Percentiles rank a stretch among this genome's conserved stretches.
phyloP scores from a whole-genome alignment of 163 green algal genomes.

The Trebouxiophyceae sp. region DNA sequence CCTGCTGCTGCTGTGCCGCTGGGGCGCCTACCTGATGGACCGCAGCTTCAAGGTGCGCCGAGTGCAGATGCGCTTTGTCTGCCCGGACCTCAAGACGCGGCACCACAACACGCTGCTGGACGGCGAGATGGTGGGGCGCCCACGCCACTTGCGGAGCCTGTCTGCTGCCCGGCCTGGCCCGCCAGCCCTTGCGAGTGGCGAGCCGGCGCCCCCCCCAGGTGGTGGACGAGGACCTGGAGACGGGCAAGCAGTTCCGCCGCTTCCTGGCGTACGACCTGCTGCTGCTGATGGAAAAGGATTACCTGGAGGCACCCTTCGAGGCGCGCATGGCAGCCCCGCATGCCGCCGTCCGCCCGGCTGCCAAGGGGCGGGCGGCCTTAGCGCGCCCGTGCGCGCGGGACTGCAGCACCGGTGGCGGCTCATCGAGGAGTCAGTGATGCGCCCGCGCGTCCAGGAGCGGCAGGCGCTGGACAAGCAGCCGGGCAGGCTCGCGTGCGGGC shows the following conservation, averaged over 20 bases:
- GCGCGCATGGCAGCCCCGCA: too few species aligned
- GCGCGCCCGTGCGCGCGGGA: too few species aligned
- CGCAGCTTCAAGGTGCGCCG: slow-evolving; percentile 70
- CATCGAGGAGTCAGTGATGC: slow-evolving; percentile 46
- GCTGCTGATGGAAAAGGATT: slow-evolving; percentile 34
- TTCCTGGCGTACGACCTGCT: slow-evolving; percentile 81
- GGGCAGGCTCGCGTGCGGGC: neutral
- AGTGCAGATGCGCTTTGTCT: slow-evolving; percentile 56
- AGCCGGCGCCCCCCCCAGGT: too few species aligned
- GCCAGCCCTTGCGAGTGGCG: too few species aligned
- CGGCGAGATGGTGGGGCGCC: slow-evolving; percentile 84
- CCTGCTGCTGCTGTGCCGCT: slow-evolving; percentile 72
- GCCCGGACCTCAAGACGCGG: neutral
- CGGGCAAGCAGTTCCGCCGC: slow-evolving; percentile 30
- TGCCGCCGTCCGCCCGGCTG: too few species aligned
- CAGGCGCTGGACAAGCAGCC: slow-evolving; percentile 24
- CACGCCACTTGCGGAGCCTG: neutral
- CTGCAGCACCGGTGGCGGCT: slow-evolving; percentile 34
- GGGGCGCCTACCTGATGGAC: slow-evolving; percentile 88
- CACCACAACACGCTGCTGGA: slow-evolving; percentile 76
- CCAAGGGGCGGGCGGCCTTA: too few species aligned
- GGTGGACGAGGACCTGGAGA: slow-evolving; percentile 63
- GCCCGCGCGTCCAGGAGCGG: slow-evolving; percentile 41
- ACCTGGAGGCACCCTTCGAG: slow-evolving; percentile 47
- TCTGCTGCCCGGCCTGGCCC: too few species aligned